phyloP scores from a whole-genome alignment of 441 rosid genomes.

The Populus hybrid region DNA sequence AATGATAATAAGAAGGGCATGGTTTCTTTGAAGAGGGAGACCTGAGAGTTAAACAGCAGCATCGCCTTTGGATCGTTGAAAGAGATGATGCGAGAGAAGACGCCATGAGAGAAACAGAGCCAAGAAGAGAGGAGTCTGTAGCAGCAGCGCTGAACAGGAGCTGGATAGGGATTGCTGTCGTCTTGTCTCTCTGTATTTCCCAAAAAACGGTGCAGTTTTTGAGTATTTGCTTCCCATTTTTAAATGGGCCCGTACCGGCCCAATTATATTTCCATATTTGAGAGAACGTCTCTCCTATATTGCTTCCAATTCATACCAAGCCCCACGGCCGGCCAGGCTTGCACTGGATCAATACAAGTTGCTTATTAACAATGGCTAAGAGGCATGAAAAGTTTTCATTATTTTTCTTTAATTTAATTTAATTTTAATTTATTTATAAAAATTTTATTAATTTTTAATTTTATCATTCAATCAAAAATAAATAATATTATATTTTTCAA shows the following conservation, averaged over 20 bases:
- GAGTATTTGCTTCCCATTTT: background rate
- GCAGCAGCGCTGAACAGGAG: background rate
- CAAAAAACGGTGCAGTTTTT: background rate
- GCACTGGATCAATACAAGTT: no score
- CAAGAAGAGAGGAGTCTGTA: slow-evolving; percentile 2
- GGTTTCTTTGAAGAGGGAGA: slow-evolving; percentile 35
- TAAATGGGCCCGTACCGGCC: background rate
- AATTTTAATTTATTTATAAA: no score
- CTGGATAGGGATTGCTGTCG: slow-evolving; percentile 27
- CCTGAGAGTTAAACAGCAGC: slow-evolving; percentile 32
- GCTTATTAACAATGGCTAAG: no score
- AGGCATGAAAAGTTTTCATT: no score
- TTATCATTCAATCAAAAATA: no score
- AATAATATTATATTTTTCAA: no score
- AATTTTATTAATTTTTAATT: no score
- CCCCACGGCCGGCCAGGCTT: no score
- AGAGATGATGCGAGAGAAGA: slow-evolving; percentile 57
- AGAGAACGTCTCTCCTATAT: no score
- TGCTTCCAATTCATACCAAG: no score
- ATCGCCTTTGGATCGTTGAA: slow-evolving; percentile 41
- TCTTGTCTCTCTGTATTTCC: background rate
- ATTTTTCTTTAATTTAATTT: no score
- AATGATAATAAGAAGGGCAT: slow-evolving; percentile 11
- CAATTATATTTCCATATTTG: background rate
- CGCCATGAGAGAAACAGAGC: slow-evolving; percentile 40